Percentiles rank a stretch among this genome's conserved stretches.
Evolutionary conservation across 129 eudicot species (phyloP).

Genomic region (Ambrosia trifida): DNA sequence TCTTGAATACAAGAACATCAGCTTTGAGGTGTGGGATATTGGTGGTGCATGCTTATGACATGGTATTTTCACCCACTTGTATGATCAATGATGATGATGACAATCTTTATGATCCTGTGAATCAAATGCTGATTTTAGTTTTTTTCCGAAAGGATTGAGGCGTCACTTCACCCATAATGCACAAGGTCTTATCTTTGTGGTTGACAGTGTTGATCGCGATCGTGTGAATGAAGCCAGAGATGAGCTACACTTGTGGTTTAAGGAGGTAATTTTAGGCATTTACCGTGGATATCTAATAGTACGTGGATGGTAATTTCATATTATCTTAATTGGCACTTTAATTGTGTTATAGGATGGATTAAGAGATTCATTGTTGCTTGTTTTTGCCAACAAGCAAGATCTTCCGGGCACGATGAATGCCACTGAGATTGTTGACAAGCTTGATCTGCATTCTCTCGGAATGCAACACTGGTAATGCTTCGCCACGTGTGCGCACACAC

Average conservation of each 20-base stretch:
- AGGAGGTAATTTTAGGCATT: neutral
- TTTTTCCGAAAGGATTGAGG: no score
- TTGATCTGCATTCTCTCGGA: neutral
- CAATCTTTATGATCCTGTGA: no score
- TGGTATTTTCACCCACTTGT: constrained; percentile 22
- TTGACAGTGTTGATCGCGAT: neutral
- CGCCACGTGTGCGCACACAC: neutral
- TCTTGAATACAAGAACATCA: constrained; percentile 57
- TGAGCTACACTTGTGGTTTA: neutral
- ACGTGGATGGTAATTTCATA: no score
- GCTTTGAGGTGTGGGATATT: constrained; percentile 54
- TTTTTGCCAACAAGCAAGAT: neutral
- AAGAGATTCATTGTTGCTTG: no score
- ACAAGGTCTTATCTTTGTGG: neutral
- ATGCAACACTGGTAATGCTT: neutral
- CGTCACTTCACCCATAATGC: neutral
- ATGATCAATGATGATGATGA: neutral
- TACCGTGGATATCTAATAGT: no score
- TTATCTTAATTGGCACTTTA: no score
- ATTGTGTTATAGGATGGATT: no score
- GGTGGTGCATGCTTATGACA: constrained; percentile 59
- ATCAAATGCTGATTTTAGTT: no score
- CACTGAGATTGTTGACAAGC: neutral
- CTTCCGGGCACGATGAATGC: neutral
- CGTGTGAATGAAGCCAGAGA: neutral